A percentile compares a stretch with the other conserved stretches of the same genome.
Conservation (phyloP, 2,329 filamentous ascomycete species). For the Cadophora gregata region DNA sequence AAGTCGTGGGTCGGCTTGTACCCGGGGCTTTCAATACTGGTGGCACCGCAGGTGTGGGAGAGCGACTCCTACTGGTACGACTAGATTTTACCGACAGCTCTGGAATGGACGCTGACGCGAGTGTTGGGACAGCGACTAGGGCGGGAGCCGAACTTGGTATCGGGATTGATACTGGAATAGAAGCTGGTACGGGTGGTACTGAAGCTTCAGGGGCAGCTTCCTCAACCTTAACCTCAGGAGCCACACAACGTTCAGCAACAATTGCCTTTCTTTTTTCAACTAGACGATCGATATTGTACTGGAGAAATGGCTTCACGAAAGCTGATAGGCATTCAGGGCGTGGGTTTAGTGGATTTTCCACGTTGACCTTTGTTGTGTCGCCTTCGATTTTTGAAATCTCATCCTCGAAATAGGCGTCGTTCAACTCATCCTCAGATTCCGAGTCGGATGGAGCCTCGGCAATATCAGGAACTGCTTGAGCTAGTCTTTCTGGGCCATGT, state of each 20-base stretch:
- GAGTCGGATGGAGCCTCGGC: conserved; percentile 38
- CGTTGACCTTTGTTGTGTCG: conserved; percentile 31
- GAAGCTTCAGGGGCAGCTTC: conserved; percentile 16
- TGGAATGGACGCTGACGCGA: background rate
- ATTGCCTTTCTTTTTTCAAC: conserved; percentile 15
- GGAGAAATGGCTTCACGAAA: conserved; percentile 34
- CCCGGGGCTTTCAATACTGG: conserved; percentile 2
- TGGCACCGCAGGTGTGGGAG: conserved; percentile 11
- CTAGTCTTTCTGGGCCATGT: conserved; percentile 27
- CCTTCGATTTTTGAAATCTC: conserved; percentile 40
- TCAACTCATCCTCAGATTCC: conserved; percentile 43
- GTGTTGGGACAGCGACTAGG: background rate
- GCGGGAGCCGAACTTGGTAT: background rate
- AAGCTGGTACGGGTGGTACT: background rate
- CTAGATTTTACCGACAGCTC: background rate
- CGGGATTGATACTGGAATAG: conserved; percentile 2
- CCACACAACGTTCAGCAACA: conserved; percentile 26
- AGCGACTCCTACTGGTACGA: conserved; percentile 4
- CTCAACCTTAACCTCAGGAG: conserved; percentile 25
- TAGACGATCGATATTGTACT: conserved; percentile 28
- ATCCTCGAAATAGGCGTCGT: conserved; percentile 43
- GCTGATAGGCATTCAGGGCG: conserved; percentile 21
- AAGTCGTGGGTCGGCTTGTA: conserved; percentile 17
- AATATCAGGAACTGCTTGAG: conserved; percentile 21
- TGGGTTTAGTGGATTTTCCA: conserved; percentile 35